Conservation (phyloP, 139 green algal genomes). For the Volvox africanus region DNA sequence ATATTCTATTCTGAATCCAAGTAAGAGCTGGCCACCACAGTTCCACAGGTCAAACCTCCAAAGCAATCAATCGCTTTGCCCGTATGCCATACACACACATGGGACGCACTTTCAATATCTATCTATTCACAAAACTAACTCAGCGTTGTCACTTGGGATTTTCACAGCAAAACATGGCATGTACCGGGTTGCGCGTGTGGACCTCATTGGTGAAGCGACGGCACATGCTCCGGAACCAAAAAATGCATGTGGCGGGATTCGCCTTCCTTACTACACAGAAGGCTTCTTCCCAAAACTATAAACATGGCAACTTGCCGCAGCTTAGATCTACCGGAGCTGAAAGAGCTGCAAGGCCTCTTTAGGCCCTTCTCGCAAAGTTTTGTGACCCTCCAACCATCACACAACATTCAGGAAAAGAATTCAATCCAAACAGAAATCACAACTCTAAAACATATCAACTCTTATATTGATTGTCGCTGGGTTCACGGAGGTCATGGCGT, state of each 20-base stretch:
- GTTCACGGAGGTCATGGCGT: no score
- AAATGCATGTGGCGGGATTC: not conserved
- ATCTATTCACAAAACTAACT: not conserved
- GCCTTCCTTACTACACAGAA: not conserved
- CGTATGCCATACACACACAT: no score
- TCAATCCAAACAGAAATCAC: no score
- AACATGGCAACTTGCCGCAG: slow-evolving; percentile 18
- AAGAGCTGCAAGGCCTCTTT: not conserved
- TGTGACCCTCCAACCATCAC: not conserved
- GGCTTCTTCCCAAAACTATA: not conserved
- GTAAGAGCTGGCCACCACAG: no score
- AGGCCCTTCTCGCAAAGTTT: slow-evolving; percentile 6
- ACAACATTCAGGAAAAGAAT: no score
- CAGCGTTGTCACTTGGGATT: not conserved
- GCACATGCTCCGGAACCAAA: not conserved
- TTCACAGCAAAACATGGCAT: no score
- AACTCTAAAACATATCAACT: no score
- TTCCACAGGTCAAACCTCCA: no score
- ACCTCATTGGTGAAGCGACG: not conserved
- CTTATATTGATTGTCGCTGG: no score
- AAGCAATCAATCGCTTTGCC: no score
- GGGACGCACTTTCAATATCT: not conserved
- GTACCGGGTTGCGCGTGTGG: no score
- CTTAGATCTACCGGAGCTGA: not conserved
- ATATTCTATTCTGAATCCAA: no score